Base-by-base conservation (phyloP, 257 asterid genomes). In the Dorcoceras hygrometricum region DNA sequence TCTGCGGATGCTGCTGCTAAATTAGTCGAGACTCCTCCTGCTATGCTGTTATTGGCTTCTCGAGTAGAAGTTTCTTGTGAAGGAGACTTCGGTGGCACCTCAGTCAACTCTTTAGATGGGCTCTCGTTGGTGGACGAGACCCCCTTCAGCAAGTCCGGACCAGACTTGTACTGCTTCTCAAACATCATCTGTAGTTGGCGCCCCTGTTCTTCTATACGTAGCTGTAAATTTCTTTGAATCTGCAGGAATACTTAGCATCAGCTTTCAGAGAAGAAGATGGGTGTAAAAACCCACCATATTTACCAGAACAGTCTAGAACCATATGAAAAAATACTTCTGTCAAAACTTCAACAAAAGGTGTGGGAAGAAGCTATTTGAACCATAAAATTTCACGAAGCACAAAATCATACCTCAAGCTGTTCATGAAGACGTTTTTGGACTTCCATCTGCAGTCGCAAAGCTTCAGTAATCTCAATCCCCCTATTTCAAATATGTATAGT, bases 201-300 rank as follows among this genome's bases (percentile, higher is more conserved):
- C 53, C 98, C 98, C 73, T 89, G 98, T 73, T 91, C 96, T 82
- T 91, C 96, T 75, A 91, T 89, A 28, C 96, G 81, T 62, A 89
- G 90, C 86, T 91, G 98, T 67, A 91, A 66, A 79, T 87, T 91
- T 77, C 98, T 89, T 74, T 91, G 98, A 75, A 89, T 91, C 98
- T 89, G 89, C 77, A 76, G 66, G 24, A 46, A 34, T n/a, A 43
- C 68, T 11, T 28, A 36, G 20, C 36, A 63, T 59, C 55, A 24
- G 28, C 18, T 43, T 51, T 12, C 32, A 50, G 5, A 10, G 53
- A 56, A 36, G 22, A 29, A 26, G 8, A 8, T 25, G 8, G 6
- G 57, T 51, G 43, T 11, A 23, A n/a, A n/a, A n/a, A 18, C 26
- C 23, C 62, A 50, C 26, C 18, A 7, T 3, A 19, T 27, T 16